phyloP scores from a whole-genome alignment of 2,329 filamentous ascomycete genomes.

The Neophaeococcomyces aloes region DNA sequence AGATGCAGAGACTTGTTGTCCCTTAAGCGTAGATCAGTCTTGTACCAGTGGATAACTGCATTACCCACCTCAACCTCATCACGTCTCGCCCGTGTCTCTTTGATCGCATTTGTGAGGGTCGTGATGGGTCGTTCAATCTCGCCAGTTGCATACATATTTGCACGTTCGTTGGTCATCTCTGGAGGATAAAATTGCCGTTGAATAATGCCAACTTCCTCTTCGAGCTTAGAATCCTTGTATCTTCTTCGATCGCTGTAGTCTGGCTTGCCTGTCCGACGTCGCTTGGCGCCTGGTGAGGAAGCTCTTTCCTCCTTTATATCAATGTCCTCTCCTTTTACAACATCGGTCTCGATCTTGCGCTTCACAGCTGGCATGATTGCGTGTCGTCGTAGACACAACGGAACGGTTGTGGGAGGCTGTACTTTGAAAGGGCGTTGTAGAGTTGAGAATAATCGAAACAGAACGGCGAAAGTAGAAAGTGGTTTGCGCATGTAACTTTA shows the following conservation, averaged over 20 bases:
- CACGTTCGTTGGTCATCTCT: slow-evolving; percentile 75
- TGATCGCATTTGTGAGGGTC: slow-evolving; percentile 49
- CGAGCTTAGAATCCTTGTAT: slow-evolving; percentile 17
- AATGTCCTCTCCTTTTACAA: background rate
- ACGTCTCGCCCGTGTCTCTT: slow-evolving; percentile 48
- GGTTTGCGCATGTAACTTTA: too few relatives aligned
- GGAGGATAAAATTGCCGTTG: slow-evolving; percentile 68
- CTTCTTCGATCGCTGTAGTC: background rate
- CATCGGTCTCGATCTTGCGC: too few relatives aligned
- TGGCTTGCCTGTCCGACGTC: background rate
- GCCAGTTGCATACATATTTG: slow-evolving; percentile 60
- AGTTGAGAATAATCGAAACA: too few relatives aligned
- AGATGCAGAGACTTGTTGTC: slow-evolving; percentile 65
- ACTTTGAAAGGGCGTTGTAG: too few relatives aligned
- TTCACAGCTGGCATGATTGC: too few relatives aligned
- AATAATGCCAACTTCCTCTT: slow-evolving; percentile 50
- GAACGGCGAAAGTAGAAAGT: too few relatives aligned
- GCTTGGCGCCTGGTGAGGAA: background rate
- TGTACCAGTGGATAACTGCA: slow-evolving; percentile 83
- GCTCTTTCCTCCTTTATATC: background rate
- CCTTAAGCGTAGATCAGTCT: slow-evolving; percentile 60
- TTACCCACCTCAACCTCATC: slow-evolving; percentile 43
- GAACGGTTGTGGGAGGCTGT: too few relatives aligned
- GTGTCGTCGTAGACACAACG: too few relatives aligned
- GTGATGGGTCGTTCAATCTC: slow-evolving; percentile 64